phyloP scores from a whole-genome alignment of 1,139 yeast genomes.

The Lodderomyces metapsilosis region DNA sequence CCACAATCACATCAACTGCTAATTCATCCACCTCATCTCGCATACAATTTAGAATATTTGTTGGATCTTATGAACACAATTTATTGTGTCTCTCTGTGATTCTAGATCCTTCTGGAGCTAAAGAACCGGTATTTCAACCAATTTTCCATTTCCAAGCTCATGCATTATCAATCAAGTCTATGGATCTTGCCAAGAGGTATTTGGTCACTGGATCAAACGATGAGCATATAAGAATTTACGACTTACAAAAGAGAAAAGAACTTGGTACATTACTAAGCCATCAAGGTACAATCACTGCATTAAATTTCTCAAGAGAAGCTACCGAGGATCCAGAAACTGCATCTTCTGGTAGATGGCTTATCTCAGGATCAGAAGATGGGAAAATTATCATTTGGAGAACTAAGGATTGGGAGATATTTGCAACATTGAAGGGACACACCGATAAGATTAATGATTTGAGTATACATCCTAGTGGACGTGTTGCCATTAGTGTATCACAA shows the following conservation, averaged over 20 bases:
- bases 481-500: constrained; percentile 84
- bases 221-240: constrained; percentile 93
- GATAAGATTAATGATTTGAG: constrained; percentile 78
- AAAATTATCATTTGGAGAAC: constrained; percentile 90
- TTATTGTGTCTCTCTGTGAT: constrained; percentile 78
- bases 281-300: constrained; percentile 79
- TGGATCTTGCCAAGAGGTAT: constrained; percentile 81
- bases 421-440: constrained; percentile 81
- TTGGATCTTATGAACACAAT: constrained; percentile 95
- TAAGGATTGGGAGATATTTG: constrained; percentile 94
- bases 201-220: constrained; percentile 94
- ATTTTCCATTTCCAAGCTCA: constrained; percentile 96
- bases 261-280: constrained; percentile 88
- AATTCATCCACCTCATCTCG: constrained; percentile 5
- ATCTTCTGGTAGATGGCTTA: constrained; percentile 75
- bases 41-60: constrained; percentile 69
- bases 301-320: constrained; percentile 63
- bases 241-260: constrained; percentile 90
- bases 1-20: background rate
- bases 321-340: constrained; percentile 8
- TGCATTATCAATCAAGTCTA: constrained; percentile 77
- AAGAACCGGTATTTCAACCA: constrained; percentile 74
- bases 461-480: constrained; percentile 89
- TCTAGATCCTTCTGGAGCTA: constrained; percentile 31
- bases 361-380: constrained; percentile 91